Conservation (phyloP, 495 filamentous ascomycete genomes). For the Xylaria palmicola region DNA sequence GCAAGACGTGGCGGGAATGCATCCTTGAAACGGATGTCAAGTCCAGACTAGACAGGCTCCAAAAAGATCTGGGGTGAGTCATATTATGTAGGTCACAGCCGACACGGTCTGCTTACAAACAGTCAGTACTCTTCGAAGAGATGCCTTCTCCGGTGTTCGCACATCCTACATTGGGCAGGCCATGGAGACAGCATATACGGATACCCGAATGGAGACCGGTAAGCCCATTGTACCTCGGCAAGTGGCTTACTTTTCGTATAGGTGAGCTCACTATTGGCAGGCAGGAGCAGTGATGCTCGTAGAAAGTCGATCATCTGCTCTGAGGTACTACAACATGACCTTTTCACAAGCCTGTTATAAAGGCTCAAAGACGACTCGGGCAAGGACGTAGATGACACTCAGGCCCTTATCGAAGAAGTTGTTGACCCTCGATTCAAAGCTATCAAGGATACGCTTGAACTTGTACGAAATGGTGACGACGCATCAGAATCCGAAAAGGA, state of each 20-base stretch:
- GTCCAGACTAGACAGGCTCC: slow-evolving; percentile 10
- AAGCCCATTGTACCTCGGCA: slow-evolving; percentile 5
- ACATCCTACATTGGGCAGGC: slow-evolving; percentile 35
- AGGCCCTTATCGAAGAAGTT: slow-evolving; percentile 19
- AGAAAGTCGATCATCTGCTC: slow-evolving; percentile 33
- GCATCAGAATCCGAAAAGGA: slow-evolving; percentile 35
- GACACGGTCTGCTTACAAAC: not conserved
- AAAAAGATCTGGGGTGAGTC: slow-evolving; percentile 6
- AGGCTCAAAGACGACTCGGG: slow-evolving; percentile 23
- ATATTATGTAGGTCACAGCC: too few relatives aligned
- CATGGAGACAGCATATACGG: slow-evolving; percentile 32
- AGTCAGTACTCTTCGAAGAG: slow-evolving; percentile 22
- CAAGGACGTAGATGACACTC: slow-evolving; percentile 16
- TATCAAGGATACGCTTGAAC: slow-evolving; percentile 30
- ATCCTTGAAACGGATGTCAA: slow-evolving; percentile 16
- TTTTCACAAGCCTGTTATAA: slow-evolving; percentile 27
- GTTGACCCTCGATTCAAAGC: slow-evolving; percentile 21
- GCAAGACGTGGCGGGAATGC: slow-evolving; percentile 15
- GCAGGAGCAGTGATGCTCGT: slow-evolving; percentile 29
- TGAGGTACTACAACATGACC: slow-evolving; percentile 11
- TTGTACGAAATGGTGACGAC: slow-evolving; percentile 33
- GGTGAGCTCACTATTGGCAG: slow-evolving; percentile 19
- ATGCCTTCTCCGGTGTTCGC: slow-evolving; percentile 32
- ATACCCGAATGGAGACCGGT: slow-evolving; percentile 22
- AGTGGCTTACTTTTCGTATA: not conserved